Conservation (phyloP, 169 alveolate genomes). For the Plasmodium malariae region DNA sequence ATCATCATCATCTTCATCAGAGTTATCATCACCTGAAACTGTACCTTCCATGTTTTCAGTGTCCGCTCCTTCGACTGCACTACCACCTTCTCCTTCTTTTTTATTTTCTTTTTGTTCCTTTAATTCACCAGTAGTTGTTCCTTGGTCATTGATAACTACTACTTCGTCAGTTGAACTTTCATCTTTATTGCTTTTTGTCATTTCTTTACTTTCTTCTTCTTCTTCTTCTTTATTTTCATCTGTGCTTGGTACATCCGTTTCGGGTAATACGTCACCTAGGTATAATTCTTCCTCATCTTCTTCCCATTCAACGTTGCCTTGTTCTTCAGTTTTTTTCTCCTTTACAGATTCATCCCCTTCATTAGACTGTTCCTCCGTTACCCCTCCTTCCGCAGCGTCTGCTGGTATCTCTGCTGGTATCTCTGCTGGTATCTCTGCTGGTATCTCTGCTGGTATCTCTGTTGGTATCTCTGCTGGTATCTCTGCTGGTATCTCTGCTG, state of each 20-base stretch:
- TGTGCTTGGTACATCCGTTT: not conserved
- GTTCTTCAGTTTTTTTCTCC: not conserved
- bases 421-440: too few relatives aligned
- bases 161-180: not conserved
- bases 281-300: not conserved
- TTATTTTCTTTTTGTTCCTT: not conserved
- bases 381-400: not conserved
- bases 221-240: not conserved
- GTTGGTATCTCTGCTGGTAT: too few relatives aligned
- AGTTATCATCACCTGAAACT: not conserved
- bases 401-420: too few relatives aligned
- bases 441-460: too few relatives aligned
- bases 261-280: not conserved
- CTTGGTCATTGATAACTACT: not conserved
- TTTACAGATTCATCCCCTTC: slow-evolving; percentile 21
- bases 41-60: not conserved
- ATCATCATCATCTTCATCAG: not conserved
- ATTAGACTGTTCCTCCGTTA: slow-evolving; percentile 27
- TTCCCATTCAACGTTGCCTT: not conserved
- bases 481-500: too few relatives aligned
- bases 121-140: not conserved
- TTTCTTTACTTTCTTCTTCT: not conserved
- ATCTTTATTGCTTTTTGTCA: not conserved
- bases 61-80: not conserved
- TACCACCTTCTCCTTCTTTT: not conserved